Evolutionary conservation across 2,329 filamentous ascomycete genomes (phyloP).

Genomic region (Endocalyx cinctus): DNA sequence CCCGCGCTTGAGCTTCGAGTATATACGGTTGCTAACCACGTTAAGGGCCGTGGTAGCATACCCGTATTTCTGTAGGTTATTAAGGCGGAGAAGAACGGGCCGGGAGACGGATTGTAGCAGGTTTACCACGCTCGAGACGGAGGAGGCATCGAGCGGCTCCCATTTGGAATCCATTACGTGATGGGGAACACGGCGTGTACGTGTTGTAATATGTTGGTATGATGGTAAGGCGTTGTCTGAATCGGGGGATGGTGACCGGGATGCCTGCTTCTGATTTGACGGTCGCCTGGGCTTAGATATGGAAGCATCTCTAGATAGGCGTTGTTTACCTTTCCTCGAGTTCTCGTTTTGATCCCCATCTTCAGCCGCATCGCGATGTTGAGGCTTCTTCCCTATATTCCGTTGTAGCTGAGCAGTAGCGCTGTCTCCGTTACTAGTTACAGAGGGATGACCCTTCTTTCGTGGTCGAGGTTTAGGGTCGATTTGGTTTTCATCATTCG

Average conservation of each 20-base stretch:
- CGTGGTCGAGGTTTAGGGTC: too few relatives aligned
- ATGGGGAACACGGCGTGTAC: slow-evolving; percentile 52
- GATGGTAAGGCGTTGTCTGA: slow-evolving; percentile 21
- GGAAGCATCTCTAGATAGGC: too few relatives aligned
- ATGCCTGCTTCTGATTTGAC: slow-evolving; percentile 5
- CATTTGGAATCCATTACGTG: slow-evolving; percentile 66
- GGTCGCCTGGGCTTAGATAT: background rate
- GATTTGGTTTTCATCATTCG: too few relatives aligned
- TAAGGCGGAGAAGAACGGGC: slow-evolving; percentile 55
- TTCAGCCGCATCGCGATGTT: too few relatives aligned
- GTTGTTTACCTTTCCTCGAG: too few relatives aligned
- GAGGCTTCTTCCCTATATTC: too few relatives aligned
- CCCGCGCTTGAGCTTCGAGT: slow-evolving; percentile 52
- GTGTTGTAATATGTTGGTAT: slow-evolving; percentile 49
- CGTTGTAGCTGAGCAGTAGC: too few relatives aligned
- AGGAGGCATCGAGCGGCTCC: slow-evolving; percentile 50
- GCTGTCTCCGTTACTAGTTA: too few relatives aligned
- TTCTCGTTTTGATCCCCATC: too few relatives aligned
- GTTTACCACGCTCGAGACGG: slow-evolving; percentile 50
- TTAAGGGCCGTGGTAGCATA: slow-evolving; percentile 54
- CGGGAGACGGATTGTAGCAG: slow-evolving; percentile 57
- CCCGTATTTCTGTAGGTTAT: slow-evolving; percentile 42
- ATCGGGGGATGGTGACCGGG: slow-evolving; percentile 20
- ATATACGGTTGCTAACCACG: slow-evolving; percentile 50
- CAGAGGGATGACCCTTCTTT: too few relatives aligned